Evolutionary conservation across 768 basidiomycete species (phyloP), one percentile per base, ranked within the genome.

Genomic region (Sarcodon sp.): DNA sequence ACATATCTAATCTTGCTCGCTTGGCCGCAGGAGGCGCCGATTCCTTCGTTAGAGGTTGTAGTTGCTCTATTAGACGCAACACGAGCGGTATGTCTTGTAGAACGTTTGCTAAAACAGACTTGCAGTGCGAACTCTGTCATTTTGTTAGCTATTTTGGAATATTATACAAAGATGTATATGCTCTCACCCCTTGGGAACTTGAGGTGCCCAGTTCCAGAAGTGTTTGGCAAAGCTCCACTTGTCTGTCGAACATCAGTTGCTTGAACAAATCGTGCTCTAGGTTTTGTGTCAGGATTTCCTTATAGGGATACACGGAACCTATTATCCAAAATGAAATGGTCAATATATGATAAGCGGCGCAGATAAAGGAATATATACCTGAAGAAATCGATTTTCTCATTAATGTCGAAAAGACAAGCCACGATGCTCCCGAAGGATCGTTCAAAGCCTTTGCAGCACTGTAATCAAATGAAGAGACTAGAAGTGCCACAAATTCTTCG

Each of bases 1-100:
- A 86, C 84, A 67, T 68, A 7, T 75, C 66, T 6, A 77, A 60
- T 57, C 79, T 87, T 8, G 70, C 67, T 15, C 85, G 75, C 64
- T 92, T 92, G 43, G 66, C 69, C 1, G 75, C 73, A 11, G 77
- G 77, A 7, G 73, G 65, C 11, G 64, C 64, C 5, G 59, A 56
- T 16, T 69, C 69, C 16, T 59, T 56, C 2, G 66, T 60, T 15
- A 58, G 56, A 2, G 79, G 80, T 48, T 73, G 73, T 31, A 82
- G 64, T 7, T 57, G 55, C 15, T 63, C 55, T 6, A 87, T 65
- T 12, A 89, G 65, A 27, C 69, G 69, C 10, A 71, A 53, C 7
- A 83, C 73, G 34, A 86, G 59, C 0, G 66, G 52, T 1, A 73
- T 67, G n/a, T 82, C 78, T 1, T 62, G 51, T 2, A 83, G 56